Percentiles rank a stretch among this genome's conserved stretches.
These are phyloP conservation scores for Nicotiana benthamiana DNA, from an alignment of 257 asterid species.

Conservation along the genomic window DNA sequence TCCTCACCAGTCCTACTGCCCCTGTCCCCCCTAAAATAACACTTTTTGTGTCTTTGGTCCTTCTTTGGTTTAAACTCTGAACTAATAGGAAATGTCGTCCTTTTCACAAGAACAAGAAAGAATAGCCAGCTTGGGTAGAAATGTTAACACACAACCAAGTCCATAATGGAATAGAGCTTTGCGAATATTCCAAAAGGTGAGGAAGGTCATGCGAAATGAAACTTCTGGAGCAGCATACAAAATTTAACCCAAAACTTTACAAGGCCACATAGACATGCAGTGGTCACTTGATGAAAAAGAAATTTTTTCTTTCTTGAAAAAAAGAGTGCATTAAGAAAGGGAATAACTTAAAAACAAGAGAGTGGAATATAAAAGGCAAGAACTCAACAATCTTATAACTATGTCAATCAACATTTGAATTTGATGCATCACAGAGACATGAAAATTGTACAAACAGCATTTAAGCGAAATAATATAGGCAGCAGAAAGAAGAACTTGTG, in stretches of 20 bases:
- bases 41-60: neutral
- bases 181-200: neutral
- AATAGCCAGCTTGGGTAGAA: neutral
- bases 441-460: neutral
- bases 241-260: neutral
- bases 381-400: neutral
- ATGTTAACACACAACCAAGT: neutral
- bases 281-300: neutral
- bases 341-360: neutral
- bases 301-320: neutral
- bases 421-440: neutral
- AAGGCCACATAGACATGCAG: neutral
- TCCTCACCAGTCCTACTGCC: neutral
- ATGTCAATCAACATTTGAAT: neutral
- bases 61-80: neutral
- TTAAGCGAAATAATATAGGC: neutral
- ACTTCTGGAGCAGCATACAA: neutral
- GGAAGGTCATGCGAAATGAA: neutral
- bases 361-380: neutral
- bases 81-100: neutral
- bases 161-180: neutral
- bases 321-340: neutral
- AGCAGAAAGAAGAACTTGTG: neutral
- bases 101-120: neutral
- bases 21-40: neutral